Base-by-base conservation (phyloP, 2,329 filamentous ascomycete genomes). In the Curvularia lunata region DNA sequence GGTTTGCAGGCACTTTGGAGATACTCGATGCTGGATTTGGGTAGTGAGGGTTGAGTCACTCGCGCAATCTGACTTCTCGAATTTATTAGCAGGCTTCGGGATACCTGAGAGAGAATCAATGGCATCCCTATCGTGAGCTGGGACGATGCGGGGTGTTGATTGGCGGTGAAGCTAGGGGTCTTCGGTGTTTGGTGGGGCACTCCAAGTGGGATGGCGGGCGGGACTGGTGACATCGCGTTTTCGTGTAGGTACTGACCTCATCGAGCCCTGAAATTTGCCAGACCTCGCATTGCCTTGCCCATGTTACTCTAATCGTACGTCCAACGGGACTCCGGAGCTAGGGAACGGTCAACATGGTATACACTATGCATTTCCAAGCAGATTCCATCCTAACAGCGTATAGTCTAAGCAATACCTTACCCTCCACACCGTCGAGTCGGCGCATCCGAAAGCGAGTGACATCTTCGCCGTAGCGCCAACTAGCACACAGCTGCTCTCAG, bases 381-480 rank as follows among this genome's bases (percentile, higher is more conserved):
- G 19, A 1, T 42, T 30, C 18, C 27, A 10, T 46, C 23, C 60
- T 69, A 56, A 73, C 48, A 32, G 4, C 21, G 40, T 38, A 47
- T 57, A 97, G 95, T 99, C 95, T 54, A 98, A 98, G 82, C 95
- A 98, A 88, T 99, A 97, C 77, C 86, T 99, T 62, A 96, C 94
- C 71, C 90, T 90, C 66, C 91, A 97, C 78, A 94, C 92, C 42
- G 86, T 97, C 76, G 91, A 96, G 75, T 86, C 92, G 82, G 92
- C 91, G 62, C 92, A 97, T 79, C 83, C 87, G 66, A 67, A 68
- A 32, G 66, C 68, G 8, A 89, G 89, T 63, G 91, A 96, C 75
- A 91, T 97, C 64, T 97, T 93, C 78, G 88, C 90, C 42, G 79
- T 97, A 59, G 91, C 92, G 5, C 85, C 91, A 40, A 96, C 92